Evolutionary conservation across 106 monocot species (phyloP), one percentile per base, ranked within the genome.

Genomic region (Allium cepa): DNA sequence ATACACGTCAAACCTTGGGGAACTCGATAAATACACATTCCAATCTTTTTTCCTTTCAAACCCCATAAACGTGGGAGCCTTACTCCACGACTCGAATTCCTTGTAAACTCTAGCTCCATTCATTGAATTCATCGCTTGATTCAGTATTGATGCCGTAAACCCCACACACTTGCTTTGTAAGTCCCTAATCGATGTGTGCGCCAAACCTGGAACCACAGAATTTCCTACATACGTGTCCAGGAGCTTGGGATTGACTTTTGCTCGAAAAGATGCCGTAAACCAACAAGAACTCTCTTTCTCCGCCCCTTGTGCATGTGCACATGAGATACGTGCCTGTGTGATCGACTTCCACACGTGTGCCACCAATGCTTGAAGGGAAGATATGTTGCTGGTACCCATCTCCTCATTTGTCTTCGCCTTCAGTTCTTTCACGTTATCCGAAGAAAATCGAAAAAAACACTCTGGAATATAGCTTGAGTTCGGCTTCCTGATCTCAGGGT

Each of bases 1-100:
- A 7, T 74, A 84, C 64, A 88, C 72, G n/a, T 79, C 53, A 61
- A 88, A 88, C 56, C 81, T 71, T 16, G 79, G 81, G 49, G 84
- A 84, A 65, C 72, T 82, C 11, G 68, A 73, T 5, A 69, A 69
- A 8, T 53, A 0, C 15, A 74, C 17, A 46, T 26, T 7, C 1
- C 13, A 7, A 0, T n/a, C 3, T 26, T 27, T 55, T 14, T 17
- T 16, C 22, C 11, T 7, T 6, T 14, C 55, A 3, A 36, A 0
- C 5, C 10, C 26, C 10, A 5, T 27, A 18, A 72, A 10, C 0
- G 3, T 7, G 1, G 84, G 88, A 7, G 18, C 55, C 51, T 55
- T 12, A 2, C 17, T 45, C 79, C 82, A 82, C 13, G 56, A 14
- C 57, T 55, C 51, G 1, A 71, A 26, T 50, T 14, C 7, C 0